Evolutionary conservation across 1,284 basidiomycete genomes (phyloP).

Genomic region (Prillingera fragicola): DNA sequence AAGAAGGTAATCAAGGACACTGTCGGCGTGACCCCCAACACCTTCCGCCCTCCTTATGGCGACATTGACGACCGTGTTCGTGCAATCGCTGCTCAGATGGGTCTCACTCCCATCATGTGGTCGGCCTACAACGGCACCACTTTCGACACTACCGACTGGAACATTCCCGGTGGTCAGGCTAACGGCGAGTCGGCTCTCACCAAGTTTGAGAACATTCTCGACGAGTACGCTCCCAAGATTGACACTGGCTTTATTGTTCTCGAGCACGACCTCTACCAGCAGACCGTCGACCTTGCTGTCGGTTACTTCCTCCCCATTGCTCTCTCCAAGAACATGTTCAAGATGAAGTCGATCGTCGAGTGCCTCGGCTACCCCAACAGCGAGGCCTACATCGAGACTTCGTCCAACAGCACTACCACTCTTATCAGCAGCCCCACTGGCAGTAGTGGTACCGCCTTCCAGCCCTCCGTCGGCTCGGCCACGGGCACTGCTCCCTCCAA

Average conservation of each 20-base stretch:
- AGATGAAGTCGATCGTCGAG: constrained; percentile 55
- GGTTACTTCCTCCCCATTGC: constrained; percentile 71
- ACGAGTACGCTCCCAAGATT: constrained; percentile 39
- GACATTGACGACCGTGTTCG: constrained; percentile 38
- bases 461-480: constrained; percentile 30
- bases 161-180: constrained; percentile 65
- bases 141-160: constrained; percentile 83
- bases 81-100: constrained; percentile 37
- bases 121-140: constrained; percentile 37
- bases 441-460: constrained; percentile 26
- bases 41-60: constrained; percentile 63
- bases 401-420: constrained; percentile 39
- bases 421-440: constrained; percentile 29
- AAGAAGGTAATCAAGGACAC: constrained; percentile 78
- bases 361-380: constrained; percentile 55
- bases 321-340: constrained; percentile 57
- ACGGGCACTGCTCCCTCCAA: constrained; percentile 26
- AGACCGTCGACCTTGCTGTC: constrained; percentile 80
- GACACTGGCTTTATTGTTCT: constrained; percentile 75
- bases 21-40: constrained; percentile 69
- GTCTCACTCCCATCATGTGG: constrained; percentile 47
- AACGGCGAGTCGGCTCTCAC: constrained; percentile 57
- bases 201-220: constrained; percentile 49
- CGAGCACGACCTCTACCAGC: constrained; percentile 76
- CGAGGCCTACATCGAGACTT: constrained; percentile 49